Evolutionary conservation across 169 alveolate genomes (phyloP), one percentile per base, ranked within the genome.

Genomic region (Plasmodium adleri): DNA sequence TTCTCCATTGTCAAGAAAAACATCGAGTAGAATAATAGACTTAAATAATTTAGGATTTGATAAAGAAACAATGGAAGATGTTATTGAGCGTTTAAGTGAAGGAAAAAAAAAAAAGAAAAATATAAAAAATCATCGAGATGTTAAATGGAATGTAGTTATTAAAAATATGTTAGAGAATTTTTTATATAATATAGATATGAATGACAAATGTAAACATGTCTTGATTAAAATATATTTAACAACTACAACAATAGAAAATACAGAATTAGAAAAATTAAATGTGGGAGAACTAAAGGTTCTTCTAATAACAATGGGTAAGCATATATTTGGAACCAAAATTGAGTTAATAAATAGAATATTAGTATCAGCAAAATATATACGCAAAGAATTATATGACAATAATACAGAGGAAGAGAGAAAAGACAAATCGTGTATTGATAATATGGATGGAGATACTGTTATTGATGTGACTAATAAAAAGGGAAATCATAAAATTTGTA

Each of bases 261-360:
- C 59, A 0, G 72, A 83, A 1, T 62, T 83, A 24, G 70, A 68
- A 62, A 83, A 47, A 12, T 56, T 68, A 68, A 83, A 83, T 50
- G 67, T 83, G 83, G 91, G 91, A 2, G 91, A 83, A 32, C 74
- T 83, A 8, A 83, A 83, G 54, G 91, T 83, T 56, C 17, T 83
- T 13, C 64, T 83, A 59, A 83, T 83, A 56, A 58, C 91, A 12
- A 47, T 83, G 91, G 91, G 91, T 1, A 83, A 83, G 22, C 91
- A 83, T 56, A 50, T 83, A 28, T 83, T 83, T 83, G 91, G 91
- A 17, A 83, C 91, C 12, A 83, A 83, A 72, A 15, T 83, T 2
- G 91, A 83, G 28, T 49, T 83, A 15, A 83, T 83, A 17, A 83
- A 83, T 39, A 60, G 91, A 49, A 52, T 83, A 45, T 22, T 83